A percentile compares a stretch with the other conserved stretches of the same genome.
These are phyloP conservation scores for Boletellus sp. DNA, from an alignment of 768 basidiomycete genomes.

Conservation along the genomic window DNA sequence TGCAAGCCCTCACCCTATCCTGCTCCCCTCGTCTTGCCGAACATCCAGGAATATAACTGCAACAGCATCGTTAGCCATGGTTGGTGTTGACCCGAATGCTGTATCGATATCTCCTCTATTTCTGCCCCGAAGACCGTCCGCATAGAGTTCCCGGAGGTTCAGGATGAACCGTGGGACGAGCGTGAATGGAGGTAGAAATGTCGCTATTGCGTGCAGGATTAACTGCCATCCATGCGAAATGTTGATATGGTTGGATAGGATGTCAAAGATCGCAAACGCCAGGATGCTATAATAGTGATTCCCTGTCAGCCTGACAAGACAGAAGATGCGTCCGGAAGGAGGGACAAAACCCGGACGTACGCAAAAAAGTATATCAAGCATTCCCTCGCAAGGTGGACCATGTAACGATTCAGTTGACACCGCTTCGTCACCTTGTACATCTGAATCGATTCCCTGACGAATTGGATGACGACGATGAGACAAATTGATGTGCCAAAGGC, in stretches of 20 bases:
- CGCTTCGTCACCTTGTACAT: background rate
- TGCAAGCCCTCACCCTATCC: too few species aligned
- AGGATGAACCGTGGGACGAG: background rate
- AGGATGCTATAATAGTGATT: background rate
- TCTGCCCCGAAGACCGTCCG: background rate
- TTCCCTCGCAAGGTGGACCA: background rate
- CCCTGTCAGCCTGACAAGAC: too few species aligned
- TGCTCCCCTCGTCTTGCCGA: too few species aligned
- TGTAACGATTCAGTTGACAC: background rate
- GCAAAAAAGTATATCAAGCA: background rate
- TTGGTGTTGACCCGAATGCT: background rate
- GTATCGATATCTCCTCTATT: background rate
- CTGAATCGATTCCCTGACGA: background rate
- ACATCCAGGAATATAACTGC: too few species aligned
- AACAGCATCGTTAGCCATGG: too few species aligned
- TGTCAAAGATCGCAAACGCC: background rate
- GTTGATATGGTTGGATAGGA: background rate
- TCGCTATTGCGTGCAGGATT: background rate
- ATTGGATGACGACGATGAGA: background rate
- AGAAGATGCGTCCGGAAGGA: too few species aligned
- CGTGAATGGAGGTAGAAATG: background rate
- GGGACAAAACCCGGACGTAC: background rate
- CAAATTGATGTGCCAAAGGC: background rate
- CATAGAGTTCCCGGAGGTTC: background rate
- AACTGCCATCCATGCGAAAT: background rate